Evolutionary conservation across 306 rosid genomes (phyloP).

Genomic region (Herpetospermum pedunculosum): DNA sequence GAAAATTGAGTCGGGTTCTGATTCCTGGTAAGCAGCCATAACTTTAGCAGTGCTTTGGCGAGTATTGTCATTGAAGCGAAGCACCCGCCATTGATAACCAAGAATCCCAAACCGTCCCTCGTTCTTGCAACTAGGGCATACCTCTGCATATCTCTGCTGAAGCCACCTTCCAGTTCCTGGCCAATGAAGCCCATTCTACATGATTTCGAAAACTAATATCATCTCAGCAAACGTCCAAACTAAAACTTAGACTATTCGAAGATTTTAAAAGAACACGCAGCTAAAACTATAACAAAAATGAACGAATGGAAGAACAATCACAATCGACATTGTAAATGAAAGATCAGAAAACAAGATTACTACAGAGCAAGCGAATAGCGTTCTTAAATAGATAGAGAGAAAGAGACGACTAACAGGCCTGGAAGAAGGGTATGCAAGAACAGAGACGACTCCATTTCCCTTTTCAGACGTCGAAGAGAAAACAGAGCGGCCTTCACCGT

Average conservation of each 20-base stretch:
- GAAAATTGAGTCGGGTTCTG: slow-evolving; percentile 38
- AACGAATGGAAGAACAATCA: not conserved
- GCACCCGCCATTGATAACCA: slow-evolving; percentile 88
- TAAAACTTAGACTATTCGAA: not conserved
- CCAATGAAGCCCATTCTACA: slow-evolving; percentile 51
- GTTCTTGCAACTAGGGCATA: slow-evolving; percentile 21
- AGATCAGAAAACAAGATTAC: not conserved
- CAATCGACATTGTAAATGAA: not conserved
- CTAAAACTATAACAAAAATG: not conserved
- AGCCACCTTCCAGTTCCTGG: slow-evolving; percentile 57
- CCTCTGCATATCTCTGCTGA: slow-evolving; percentile 41
- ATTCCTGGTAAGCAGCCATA: slow-evolving; percentile 38
- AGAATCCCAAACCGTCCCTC: slow-evolving; percentile 42
- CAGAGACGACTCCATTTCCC: slow-evolving; percentile 82
- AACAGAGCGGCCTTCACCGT: slow-evolving; percentile 38
- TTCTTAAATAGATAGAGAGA: not conserved
- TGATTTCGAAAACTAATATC: not conserved
- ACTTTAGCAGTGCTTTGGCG: slow-evolving; percentile 83
- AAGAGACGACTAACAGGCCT: slow-evolving; percentile 39
- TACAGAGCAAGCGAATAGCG: not conserved
- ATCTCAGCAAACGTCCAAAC: too few relatives aligned
- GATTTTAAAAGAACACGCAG: not conserved
- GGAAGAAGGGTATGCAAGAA: slow-evolving; percentile 62
- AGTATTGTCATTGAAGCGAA: slow-evolving; percentile 68
- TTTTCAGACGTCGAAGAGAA: slow-evolving; percentile 58